phyloP scores from a whole-genome alignment of 495 filamentous ascomycete genomes.

The Melanomma pulvis-pyrius region DNA sequence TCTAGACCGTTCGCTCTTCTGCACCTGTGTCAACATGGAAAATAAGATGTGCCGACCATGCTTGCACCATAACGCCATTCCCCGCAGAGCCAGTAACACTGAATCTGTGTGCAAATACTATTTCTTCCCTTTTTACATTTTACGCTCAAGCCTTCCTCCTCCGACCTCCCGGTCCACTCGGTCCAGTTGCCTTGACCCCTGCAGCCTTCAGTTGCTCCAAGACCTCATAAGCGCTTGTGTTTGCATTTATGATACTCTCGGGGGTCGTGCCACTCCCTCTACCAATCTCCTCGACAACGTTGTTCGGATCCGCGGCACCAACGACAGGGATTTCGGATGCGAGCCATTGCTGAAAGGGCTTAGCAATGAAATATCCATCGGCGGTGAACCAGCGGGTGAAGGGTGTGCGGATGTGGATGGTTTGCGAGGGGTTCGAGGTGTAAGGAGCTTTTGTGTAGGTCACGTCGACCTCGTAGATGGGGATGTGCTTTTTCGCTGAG shows the following conservation, averaged over 20 bases:
- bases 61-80: too few relatives aligned
- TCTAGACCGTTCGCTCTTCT: too few relatives aligned
- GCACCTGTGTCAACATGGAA: too few relatives aligned
- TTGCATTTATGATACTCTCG: slow-evolving; percentile 21
- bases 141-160: slow-evolving; percentile 25
- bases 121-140: neutral
- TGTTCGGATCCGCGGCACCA: slow-evolving; percentile 67
- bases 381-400: slow-evolving; percentile 88
- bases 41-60: too few relatives aligned
- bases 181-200: slow-evolving; percentile 7
- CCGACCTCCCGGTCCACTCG: slow-evolving; percentile 14
- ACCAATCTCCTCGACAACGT: slow-evolving; percentile 45
- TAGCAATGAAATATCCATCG: slow-evolving; percentile 77
- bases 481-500: slow-evolving; percentile 72
- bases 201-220: slow-evolving; percentile 32
- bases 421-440: slow-evolving; percentile 49
- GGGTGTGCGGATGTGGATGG: slow-evolving; percentile 60
- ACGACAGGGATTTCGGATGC: slow-evolving; percentile 69
- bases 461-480: slow-evolving; percentile 74
- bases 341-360: slow-evolving; percentile 82
- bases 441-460: slow-evolving; percentile 47
- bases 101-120: too few relatives aligned
- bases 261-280: slow-evolving; percentile 34
- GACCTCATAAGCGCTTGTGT: slow-evolving; percentile 25
- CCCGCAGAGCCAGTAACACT: too few relatives aligned